Percentiles rank a stretch among this genome's conserved stretches.
Conservation (phyloP, 352 stramenopile genomes). For the Hyaloperonospora brassicae region DNA sequence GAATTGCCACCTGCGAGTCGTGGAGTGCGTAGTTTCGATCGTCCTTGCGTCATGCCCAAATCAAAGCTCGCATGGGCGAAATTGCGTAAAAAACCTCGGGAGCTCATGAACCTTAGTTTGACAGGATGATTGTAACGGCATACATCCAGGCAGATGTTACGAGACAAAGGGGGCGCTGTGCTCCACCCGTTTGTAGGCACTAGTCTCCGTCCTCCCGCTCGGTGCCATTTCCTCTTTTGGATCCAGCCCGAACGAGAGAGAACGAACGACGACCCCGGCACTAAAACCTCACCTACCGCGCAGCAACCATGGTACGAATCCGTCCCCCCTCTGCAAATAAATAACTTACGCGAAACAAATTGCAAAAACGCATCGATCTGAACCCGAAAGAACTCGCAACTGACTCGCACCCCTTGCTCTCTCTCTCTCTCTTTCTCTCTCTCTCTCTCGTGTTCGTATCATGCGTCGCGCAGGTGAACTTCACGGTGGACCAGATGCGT, state of each 20-base stretch:
- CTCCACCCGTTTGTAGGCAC: conserved; percentile 49
- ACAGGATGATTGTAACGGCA: conserved; percentile 28
- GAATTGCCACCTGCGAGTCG: background rate
- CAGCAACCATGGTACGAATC: conserved; percentile 44
- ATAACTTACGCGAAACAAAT: background rate
- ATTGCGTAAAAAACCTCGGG: conserved; percentile 31
- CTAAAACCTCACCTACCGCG: conserved; percentile 9
- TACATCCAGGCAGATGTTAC: conserved; percentile 17
- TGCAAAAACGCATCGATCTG: background rate
- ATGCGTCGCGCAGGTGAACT: conserved; percentile 91
- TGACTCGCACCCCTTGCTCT: too few relatives aligned
- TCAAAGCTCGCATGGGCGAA: conserved; percentile 2
- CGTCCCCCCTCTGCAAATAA: background rate
- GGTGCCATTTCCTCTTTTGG: conserved; percentile 56
- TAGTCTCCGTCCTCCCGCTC: conserved; percentile 25
- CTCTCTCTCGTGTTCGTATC: too few relatives aligned
- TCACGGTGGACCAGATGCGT: conserved; percentile 99
- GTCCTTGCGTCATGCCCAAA: conserved; percentile 5
- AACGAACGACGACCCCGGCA: too few relatives aligned
- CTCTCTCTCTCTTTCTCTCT: background rate
- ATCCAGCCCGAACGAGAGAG: conserved; percentile 29
- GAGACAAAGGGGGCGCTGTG: conserved; percentile 26
- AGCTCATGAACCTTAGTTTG: conserved; percentile 33
- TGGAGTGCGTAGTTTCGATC: background rate
- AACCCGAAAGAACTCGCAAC: background rate